A percentile compares a stretch with the other conserved stretches of the same genome.
These are phyloP conservation scores for Fonsecaea pugnacius DNA, from an alignment of 2,329 filamentous ascomycete genomes.

Conservation along the genomic window DNA sequence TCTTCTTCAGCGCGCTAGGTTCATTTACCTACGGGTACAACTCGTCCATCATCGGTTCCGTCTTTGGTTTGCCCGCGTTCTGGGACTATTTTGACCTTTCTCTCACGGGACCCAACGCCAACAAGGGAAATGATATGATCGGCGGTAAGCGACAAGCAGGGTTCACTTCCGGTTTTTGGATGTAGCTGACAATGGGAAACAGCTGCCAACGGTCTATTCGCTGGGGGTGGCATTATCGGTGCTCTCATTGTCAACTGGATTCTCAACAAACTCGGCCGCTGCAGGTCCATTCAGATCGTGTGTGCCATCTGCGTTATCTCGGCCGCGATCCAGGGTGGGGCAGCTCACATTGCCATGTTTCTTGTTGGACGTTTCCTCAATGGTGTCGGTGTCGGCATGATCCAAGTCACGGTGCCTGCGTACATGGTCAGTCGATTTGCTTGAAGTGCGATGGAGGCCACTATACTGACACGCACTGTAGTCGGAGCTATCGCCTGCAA, in stretches of 20 bases:
- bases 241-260: constrained; percentile 30
- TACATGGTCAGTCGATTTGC: constrained; percentile 30
- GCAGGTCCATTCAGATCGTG: constrained; percentile 25
- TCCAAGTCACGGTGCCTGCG: constrained; percentile 38
- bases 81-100: constrained; percentile 36
- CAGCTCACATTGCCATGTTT: constrained; percentile 44
- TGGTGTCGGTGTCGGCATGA: constrained; percentile 45
- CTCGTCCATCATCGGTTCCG: constrained; percentile 35
- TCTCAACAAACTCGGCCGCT: constrained; percentile 30
- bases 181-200: constrained; percentile 15
- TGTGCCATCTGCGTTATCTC: constrained; percentile 27
- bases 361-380: constrained; percentile 46
- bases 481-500: constrained; percentile 25
- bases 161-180: constrained; percentile 15
- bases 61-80: constrained; percentile 35
- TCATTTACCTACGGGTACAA: constrained; percentile 39
- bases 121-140: constrained; percentile 26
- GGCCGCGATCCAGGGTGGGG: constrained; percentile 28
- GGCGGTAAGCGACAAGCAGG: constrained; percentile 22
- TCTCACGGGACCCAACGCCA: constrained; percentile 25
- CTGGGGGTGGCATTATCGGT: constrained; percentile 27
- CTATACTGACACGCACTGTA: constrained; percentile 12
- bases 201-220: constrained; percentile 30
- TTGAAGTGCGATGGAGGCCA: constrained; percentile 6
- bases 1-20: constrained; percentile 36